Evolutionary conservation across 305 asterid genomes (phyloP), one percentile per base, ranked within the genome.

Genomic region (Salvia sclarea): DNA sequence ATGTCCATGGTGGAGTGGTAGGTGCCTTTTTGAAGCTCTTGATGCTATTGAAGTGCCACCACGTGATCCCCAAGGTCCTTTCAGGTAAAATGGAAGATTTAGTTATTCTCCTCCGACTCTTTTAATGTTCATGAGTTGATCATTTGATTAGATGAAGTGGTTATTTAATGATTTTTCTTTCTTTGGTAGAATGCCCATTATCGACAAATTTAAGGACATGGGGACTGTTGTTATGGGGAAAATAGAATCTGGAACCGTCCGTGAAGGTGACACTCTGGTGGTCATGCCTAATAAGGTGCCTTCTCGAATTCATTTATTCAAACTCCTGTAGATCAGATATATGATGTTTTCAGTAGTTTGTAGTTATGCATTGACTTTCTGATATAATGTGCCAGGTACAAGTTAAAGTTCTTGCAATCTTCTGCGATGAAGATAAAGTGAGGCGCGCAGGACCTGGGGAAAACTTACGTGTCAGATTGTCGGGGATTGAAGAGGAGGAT

Each of bases 181-280:
- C 3, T 20, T 68, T 41, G 20, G 21, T 63, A 95, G 99, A 76
- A 75, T 95, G 91, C 92, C 99, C 69, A 82, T 95, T 44, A 92
- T 95, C 7, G 98, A 95, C 83, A 95, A 84, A 77, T 95, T 92
- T 73, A 92, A 95, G 75, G 99, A 92, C 81, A 79, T 95, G 99
- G 99, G 99, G 72, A 95, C 98, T 70, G 97, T 95, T 54, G 89
- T 95, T 56, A 95, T 95, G 99, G 99, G 99, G 22, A 95, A 95
- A 83, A 77, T 95, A 16, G 99, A 95, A 82, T 86, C 93, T 25
- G 99, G 99, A 25, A 88, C 91, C 77, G 69, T 95, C 52, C 83
- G 89, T 58, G 99, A 95, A 73, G 99, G 97, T 58, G 96, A 89
- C 71, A 84, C 60, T 79, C 21, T 95, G 85, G 14, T 92, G 82